These are phyloP conservation scores for Echeveria elegans DNA, from an alignment of 164 flowering plant genomes.

Conservation along the genomic window DNA sequence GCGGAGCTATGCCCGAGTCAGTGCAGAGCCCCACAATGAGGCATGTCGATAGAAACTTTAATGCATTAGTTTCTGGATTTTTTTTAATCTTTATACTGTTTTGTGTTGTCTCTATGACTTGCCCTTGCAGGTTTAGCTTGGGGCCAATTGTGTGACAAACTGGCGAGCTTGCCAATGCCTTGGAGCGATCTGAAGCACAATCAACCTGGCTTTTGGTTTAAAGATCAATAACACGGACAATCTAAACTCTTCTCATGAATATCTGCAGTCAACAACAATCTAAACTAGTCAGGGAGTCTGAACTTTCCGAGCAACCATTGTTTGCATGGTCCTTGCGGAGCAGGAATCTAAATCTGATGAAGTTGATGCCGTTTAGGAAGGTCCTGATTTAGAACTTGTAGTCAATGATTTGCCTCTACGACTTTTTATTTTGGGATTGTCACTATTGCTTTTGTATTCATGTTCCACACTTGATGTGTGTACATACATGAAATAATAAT, in stretches of 20 bases:
- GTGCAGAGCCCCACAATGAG: conserved; percentile 19
- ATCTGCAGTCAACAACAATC: background rate
- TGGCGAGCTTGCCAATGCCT: background rate
- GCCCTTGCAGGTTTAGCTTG: conserved; percentile 20
- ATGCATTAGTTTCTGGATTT: conserved; percentile 8
- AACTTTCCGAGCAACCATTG: background rate
- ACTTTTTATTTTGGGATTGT: background rate
- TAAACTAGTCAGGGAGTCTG: background rate
- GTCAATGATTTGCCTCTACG: background rate
- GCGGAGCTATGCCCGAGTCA: conserved; percentile 23
- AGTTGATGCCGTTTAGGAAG: background rate
- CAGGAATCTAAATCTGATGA: background rate
- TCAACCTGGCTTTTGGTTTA: background rate
- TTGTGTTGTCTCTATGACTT: conserved; percentile 14
- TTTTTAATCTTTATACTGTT: conserved; percentile 23
- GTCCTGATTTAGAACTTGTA: background rate
- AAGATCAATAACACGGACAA: background rate
- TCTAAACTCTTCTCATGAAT: background rate
- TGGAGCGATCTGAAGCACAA: background rate
- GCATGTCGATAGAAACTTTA: conserved; percentile 22
- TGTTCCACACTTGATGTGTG: no score
- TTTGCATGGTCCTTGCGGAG: background rate
- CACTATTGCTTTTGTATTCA: no score
- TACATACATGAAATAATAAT: no score
- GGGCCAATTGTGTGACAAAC: conserved; percentile 12